Evolutionary conservation across 495 filamentous ascomycete species (phyloP).

Genomic region (Pyrenula aspistea): DNA sequence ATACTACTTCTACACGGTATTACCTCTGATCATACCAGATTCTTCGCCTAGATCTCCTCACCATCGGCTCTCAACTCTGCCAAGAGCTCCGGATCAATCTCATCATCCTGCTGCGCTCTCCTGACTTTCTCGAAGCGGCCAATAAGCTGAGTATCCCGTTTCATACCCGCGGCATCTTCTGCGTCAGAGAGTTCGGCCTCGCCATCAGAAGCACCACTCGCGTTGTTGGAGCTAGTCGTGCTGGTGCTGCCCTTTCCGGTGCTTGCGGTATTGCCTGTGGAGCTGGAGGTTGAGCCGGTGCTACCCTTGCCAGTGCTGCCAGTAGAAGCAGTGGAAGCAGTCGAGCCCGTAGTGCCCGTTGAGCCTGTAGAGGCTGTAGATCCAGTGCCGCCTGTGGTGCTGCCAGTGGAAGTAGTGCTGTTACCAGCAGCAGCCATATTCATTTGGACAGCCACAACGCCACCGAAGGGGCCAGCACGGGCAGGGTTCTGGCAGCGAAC

Average conservation of each 20-base stretch:
- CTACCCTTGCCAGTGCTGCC: neutral
- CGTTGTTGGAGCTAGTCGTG: neutral
- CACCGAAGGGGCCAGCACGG: constrained; percentile 23
- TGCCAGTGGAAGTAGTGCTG: neutral
- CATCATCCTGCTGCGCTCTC: neutral
- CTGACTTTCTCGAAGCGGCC: neutral
- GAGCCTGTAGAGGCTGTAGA: neutral
- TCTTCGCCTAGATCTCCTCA: neutral
- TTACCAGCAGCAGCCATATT: neutral
- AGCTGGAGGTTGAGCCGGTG: neutral
- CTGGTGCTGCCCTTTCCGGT: neutral
- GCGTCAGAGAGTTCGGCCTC: neutral
- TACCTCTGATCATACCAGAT: neutral
- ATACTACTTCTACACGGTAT: neutral
- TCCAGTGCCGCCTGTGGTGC: neutral
- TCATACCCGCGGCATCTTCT: neutral
- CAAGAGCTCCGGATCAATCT: neutral
- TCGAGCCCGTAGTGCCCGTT: neutral
- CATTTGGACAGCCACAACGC: constrained; percentile 25
- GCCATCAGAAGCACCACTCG: neutral
- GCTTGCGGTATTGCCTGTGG: neutral
- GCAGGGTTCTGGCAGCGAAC: constrained; percentile 26
- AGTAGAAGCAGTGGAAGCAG: neutral
- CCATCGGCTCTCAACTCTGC: neutral
- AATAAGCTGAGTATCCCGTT: neutral